A percentile compares a stretch with the other conserved stretches of the same genome.
Evolutionary conservation across 129 eudicot species (phyloP).

Genomic region (Lactuca sativa): DNA sequence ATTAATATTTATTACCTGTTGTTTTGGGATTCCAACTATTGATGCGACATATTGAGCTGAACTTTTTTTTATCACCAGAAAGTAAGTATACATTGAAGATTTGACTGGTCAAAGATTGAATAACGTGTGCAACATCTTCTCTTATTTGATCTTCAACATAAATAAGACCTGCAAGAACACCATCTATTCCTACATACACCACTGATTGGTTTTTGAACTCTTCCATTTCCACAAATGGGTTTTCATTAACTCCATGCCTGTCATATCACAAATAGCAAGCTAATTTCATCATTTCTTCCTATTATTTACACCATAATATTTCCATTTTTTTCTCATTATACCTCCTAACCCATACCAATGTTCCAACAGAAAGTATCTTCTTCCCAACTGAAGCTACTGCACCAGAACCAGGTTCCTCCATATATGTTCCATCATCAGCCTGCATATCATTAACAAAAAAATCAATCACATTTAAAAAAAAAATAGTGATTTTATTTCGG

Average conservation of each 20-base stretch:
- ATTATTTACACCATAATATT: too few relatives aligned
- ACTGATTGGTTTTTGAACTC: conserved; percentile 83
- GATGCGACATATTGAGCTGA: conserved; percentile 97
- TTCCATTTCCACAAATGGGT: conserved; percentile 69
- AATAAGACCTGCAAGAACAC: conserved; percentile 78
- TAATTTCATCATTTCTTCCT: too few relatives aligned
- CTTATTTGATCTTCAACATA: conserved; percentile 98
- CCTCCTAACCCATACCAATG: conserved; percentile 92
- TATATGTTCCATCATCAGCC: conserved; percentile 80
- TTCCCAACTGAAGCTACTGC: conserved; percentile 80
- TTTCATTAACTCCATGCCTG: conserved; percentile 82
- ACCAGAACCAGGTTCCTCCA: conserved; percentile 99
- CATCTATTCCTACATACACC: conserved; percentile 89
- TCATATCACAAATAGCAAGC: background rate
- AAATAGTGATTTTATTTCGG: too few relatives aligned
- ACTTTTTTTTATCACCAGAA: conserved; percentile 89
- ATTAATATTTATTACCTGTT: conserved; percentile 46
- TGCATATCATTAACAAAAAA: conserved; percentile 32
- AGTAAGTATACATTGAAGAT: conserved; percentile 78
- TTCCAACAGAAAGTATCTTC: conserved; percentile 80
- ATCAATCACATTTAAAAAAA: too few relatives aligned
- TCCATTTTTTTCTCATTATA: conserved; percentile 5
- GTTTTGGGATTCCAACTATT: conserved; percentile 84
- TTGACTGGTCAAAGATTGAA: conserved; percentile 60
- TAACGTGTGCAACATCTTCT: conserved; percentile 88